These are phyloP conservation scores for Misopates orontium DNA, from an alignment of 257 asterid species.

Conservation along the genomic window DNA sequence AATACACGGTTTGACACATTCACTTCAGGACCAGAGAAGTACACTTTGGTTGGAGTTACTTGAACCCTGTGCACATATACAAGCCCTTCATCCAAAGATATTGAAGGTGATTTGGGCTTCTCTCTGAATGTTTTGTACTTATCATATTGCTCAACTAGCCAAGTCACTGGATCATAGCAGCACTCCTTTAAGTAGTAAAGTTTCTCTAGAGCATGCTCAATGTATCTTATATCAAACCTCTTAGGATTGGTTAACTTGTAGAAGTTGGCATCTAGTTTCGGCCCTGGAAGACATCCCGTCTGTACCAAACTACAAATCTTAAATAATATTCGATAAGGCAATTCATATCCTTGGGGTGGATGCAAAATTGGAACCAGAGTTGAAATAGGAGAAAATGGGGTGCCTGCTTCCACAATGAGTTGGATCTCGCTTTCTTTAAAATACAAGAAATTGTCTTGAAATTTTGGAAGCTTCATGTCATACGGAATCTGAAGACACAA, in stretches of 20 bases:
- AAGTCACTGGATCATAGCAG: constrained; percentile 73
- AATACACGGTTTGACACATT: constrained; percentile 81
- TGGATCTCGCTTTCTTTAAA: constrained; percentile 49
- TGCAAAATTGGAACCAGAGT: constrained; percentile 66
- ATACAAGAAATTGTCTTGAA: constrained; percentile 51
- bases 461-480: constrained; percentile 57
- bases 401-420: constrained; percentile 40
- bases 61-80: constrained; percentile 80
- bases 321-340: constrained; percentile 67
- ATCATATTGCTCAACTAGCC: constrained; percentile 60
- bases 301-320: constrained; percentile 72
- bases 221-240: constrained; percentile 29
- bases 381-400: constrained; percentile 42
- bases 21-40: constrained; percentile 80
- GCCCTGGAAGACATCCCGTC: constrained; percentile 81
- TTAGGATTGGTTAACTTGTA: constrained; percentile 55
- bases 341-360: constrained; percentile 43
- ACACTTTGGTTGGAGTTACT: constrained; percentile 82
- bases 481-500: constrained; percentile 66
- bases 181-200: constrained; percentile 62
- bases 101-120: constrained; percentile 61
- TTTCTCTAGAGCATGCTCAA: constrained; percentile 72
- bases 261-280: constrained; percentile 50
- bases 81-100: constrained; percentile 66
- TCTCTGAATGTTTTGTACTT: constrained; percentile 38